These are phyloP conservation scores for Paramecium sexaurelia DNA, from an alignment of 73 alveolate genomes.

Conservation along the genomic window DNA sequence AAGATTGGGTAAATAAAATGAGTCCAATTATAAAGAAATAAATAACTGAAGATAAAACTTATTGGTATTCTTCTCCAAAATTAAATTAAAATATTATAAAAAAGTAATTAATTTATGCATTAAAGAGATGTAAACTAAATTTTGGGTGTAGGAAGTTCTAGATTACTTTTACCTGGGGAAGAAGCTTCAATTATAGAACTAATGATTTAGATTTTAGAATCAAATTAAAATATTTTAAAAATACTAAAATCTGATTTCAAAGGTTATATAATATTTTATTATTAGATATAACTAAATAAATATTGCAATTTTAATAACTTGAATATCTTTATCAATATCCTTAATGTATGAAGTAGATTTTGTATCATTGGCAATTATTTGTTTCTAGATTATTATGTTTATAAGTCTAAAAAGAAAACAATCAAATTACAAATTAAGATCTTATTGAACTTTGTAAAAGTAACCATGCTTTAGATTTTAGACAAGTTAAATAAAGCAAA, in stretches of 20 bases:
- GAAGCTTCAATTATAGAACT: slow-evolving; percentile 22
- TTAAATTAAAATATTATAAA: background rate
- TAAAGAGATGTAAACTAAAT: background rate
- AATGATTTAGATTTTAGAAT: background rate
- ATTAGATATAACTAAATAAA: background rate
- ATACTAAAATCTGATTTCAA: background rate
- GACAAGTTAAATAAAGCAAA: background rate
- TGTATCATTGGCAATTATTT: slow-evolving; percentile 11
- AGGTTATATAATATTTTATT: background rate
- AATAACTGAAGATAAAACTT: background rate
- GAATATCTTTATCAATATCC: background rate
- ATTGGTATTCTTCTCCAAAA: slow-evolving; percentile 17
- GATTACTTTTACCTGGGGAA: background rate
- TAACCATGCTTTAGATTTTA: background rate
- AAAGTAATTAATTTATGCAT: background rate
- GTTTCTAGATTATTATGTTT: background rate
- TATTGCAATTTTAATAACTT: background rate
- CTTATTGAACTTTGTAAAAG: background rate
- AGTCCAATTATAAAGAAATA: background rate
- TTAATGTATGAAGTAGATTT: background rate
- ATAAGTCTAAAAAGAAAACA: background rate
- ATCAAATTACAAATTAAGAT: background rate
- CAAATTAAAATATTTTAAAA: background rate
- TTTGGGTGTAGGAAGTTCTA: slow-evolving; percentile 8
- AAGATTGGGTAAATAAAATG: background rate